Evolutionary conservation across 2,329 filamentous ascomycete species (phyloP).

Genomic region (Sporothrix sp.): DNA sequence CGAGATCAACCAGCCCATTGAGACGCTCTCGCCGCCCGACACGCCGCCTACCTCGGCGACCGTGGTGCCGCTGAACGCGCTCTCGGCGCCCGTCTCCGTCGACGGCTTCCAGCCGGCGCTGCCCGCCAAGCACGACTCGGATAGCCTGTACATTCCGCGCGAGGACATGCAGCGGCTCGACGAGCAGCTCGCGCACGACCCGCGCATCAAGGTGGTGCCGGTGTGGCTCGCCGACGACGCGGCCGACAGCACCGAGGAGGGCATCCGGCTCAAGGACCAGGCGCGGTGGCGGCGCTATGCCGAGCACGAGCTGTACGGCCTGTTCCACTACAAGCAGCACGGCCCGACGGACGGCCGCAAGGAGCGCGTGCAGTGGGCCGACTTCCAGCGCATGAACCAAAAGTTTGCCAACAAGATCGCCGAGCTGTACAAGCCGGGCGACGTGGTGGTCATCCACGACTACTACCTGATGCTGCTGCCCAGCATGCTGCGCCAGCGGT

Average conservation of each 20-base stretch:
- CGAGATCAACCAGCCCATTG: slow-evolving; percentile 54
- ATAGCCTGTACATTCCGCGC: slow-evolving; percentile 61
- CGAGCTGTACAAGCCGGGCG: slow-evolving; percentile 81
- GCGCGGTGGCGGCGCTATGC: slow-evolving; percentile 80
- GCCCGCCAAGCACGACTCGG: slow-evolving; percentile 45
- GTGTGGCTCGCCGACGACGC: slow-evolving; percentile 80
- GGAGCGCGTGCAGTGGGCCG: slow-evolving; percentile 76
- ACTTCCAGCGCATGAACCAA: slow-evolving; percentile 89
- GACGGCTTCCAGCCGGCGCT: slow-evolving; percentile 54
- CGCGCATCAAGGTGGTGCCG: slow-evolving; percentile 69
- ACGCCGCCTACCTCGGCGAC: slow-evolving; percentile 41
- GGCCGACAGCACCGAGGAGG: slow-evolving; percentile 50
- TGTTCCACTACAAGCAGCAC: slow-evolving; percentile 94
- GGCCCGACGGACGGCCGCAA: slow-evolving; percentile 77
- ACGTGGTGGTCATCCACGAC: slow-evolving; percentile 87
- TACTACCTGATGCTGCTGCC: slow-evolving; percentile 88
- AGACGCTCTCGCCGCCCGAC: slow-evolving; percentile 36
- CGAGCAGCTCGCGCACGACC: slow-evolving; percentile 59
- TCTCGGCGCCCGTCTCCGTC: slow-evolving; percentile 70
- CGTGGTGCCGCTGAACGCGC: slow-evolving; percentile 55
- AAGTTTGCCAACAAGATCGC: slow-evolving; percentile 85
- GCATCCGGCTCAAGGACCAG: slow-evolving; percentile 71
- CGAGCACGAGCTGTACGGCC: slow-evolving; percentile 81
- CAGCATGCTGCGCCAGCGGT: slow-evolving; percentile 73
- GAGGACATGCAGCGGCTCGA: slow-evolving; percentile 67